Evolutionary conservation across 2,329 filamentous ascomycete genomes (phyloP), one percentile per base, ranked within the genome.

Genomic region (Neopestalotiopsis clavispora): DNA sequence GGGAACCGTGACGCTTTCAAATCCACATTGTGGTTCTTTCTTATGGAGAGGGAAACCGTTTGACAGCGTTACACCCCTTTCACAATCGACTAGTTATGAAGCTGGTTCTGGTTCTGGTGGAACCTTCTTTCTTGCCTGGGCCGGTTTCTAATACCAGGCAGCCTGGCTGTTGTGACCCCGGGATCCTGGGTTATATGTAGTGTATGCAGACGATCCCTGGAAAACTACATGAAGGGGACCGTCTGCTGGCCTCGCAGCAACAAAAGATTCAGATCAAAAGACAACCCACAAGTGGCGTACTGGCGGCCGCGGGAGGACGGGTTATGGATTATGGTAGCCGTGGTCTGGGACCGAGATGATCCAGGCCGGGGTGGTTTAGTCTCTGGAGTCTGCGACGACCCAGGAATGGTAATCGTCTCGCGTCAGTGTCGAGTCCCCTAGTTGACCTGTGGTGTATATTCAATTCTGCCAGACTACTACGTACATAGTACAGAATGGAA

Each of bases 1-100:
- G 63, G 45, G 49, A 32, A 56, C n/a, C 28, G 17, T 66, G 63
- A 66, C 63, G 52, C 63, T 57, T 66, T 57, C 63, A 56, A 56
- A 45, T 58, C 49, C 45, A 56, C 62, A 65, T 23, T 13, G 62
- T 65, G 62, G 62, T 52, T 52, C 63, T 34, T 28, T 34, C 17
- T 66, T 66, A 58, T 32, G 63, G 14, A 34, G 20, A 40, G 14
- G 32, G 34, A 66, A 66, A 45, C 38, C 23, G 20, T 57, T 40
- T 57, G 45, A 34, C 63, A 57, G 49, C 49, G 34, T 56, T 66
- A 58, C 42, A 57, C 42, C 42, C 63, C 28, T 40, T 49, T 28
- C 28, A 34, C 23, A 4, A 57, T 12, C 32, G 49, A 66, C 63
- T 57, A 17, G 28, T 20, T 23, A 52, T 52, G 45, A 52, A 52